Base-by-base conservation (phyloP, 139 green algal species). In the Chlamydomonas schloesseri region DNA sequence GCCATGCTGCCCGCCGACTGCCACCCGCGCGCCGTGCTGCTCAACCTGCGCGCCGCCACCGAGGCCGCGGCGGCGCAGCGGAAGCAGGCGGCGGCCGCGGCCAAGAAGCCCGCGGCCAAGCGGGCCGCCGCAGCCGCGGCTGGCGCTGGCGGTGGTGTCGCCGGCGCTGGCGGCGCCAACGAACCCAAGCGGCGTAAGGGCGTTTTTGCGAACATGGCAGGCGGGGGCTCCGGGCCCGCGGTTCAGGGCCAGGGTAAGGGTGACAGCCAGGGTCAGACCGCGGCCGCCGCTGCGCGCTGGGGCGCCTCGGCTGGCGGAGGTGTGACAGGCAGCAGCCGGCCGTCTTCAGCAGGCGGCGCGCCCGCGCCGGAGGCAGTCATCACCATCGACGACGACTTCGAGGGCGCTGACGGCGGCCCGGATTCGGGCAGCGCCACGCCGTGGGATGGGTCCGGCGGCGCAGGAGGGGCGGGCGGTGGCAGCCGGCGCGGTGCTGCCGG, bases 1-100 rank as follows among this genome's bases (percentile, higher is more conserved):
- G 9, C 67, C 13, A 84, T 93, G 87, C 74, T 90, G 67, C 83
- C 87, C 0, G 10, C 20, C 2, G 67, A 53, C 58, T 67, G 86
- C 62, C n/a, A 67, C 20, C 89, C 89, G 28, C 71, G 73, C 33
- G 72, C 89, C 3, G 86, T 89, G 47, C 80, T 93, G 57, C 67
- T 93, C 21, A 68, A 73, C 71, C 31, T 87, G 76, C 24, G 62
- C 34, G 62, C 36, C 29, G 77, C 71, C 31, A 28, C 20, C 0
- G 71, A 28, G 10, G 57, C 75, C 14, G 46, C n/a, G 26, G 60
- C n/a, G 6, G 70, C 64, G 75, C 57, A 85, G 55, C 55, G 55
- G 9, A 24, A 60, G 55, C 55, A 60, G 55, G 55, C 55, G 55
- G 55, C 17, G 69, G 81, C 53, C 0, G 65, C 36, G 0, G 33